Evolutionary conservation across 2,329 filamentous ascomycete genomes (phyloP).

Genomic region (Xylaria polymorpha): DNA sequence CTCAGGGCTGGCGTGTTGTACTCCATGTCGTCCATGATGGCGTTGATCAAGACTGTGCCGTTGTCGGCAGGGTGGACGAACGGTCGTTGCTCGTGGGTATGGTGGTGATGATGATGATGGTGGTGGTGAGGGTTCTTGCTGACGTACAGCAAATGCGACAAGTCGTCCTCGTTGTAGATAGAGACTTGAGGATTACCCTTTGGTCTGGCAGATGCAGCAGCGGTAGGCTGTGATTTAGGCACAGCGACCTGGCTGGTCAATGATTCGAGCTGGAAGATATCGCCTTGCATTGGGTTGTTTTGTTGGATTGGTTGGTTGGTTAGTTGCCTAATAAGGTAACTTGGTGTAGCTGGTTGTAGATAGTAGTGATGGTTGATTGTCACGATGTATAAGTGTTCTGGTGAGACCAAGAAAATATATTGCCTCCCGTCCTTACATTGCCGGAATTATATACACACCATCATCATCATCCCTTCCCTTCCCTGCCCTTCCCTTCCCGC

Average conservation of each 20-base stretch:
- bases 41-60: conserved; percentile 44
- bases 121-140: conserved; percentile 40
- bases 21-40: conserved; percentile 36
- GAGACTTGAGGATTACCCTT: conserved; percentile 37
- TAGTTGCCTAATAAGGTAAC: conserved; percentile 21
- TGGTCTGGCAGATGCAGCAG: conserved; percentile 16
- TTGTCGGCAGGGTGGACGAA: conserved; percentile 37
- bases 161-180: conserved; percentile 51
- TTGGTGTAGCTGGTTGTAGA: conserved; percentile 15
- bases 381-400: conserved; percentile 30
- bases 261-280: conserved; percentile 47
- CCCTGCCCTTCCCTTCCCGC: too few species aligned
- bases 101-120: conserved; percentile 30
- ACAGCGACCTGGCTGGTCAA: conserved; percentile 35
- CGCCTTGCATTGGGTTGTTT: conserved; percentile 45
- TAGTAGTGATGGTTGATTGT: conserved; percentile 20
- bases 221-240: conserved; percentile 28
- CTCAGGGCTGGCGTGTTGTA: conserved; percentile 43
- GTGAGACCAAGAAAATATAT: conserved; percentile 25
- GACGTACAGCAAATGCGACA: conserved; percentile 47
- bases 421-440: conserved; percentile 16
- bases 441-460: conserved; percentile 33
- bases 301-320: conserved; percentile 11
- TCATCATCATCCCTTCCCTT: neutral
- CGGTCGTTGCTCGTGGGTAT: conserved; percentile 15